These are phyloP conservation scores for Gypsophila paniculata DNA, from an alignment of 179 eudicot species.

Conservation along the genomic window DNA sequence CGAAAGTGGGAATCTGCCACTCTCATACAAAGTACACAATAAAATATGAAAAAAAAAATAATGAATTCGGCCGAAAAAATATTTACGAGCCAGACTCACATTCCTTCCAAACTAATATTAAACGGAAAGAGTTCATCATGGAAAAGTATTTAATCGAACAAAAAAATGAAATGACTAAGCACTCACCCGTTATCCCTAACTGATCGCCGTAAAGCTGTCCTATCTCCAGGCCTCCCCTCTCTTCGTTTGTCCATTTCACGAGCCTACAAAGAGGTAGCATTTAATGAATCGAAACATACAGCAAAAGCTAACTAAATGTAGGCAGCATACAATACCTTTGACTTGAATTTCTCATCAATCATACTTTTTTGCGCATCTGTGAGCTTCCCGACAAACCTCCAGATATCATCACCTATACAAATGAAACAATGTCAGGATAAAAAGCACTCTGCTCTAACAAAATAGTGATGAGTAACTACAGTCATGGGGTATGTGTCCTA, in stretches of 20 bases:
- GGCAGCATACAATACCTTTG: conserved; percentile 49
- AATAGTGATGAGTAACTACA: no score
- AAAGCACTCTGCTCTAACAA: not conserved
- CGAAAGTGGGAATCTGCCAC: not conserved
- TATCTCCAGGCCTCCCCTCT: conserved; percentile 96
- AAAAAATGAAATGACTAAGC: not conserved
- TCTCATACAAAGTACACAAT: not conserved
- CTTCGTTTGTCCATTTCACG: conserved; percentile 95
- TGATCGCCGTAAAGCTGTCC: conserved; percentile 80
- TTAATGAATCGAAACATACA: conserved; percentile 16
- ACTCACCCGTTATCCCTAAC: conserved; percentile 92
- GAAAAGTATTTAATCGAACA: conserved; percentile 10
- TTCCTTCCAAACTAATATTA: not conserved
- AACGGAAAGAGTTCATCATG: not conserved
- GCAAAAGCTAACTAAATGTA: conserved; percentile 8
- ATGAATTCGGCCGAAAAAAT: not conserved
- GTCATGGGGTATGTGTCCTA: not conserved
- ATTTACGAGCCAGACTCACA: not conserved
- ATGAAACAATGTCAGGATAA: conserved; percentile 3
- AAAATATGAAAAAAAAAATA: not conserved
- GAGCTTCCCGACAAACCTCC: conserved; percentile 88
- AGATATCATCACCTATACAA: conserved; percentile 76
- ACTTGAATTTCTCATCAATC: conserved; percentile 94
- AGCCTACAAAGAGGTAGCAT: conserved; percentile 39
- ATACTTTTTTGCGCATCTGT: conserved; percentile 95